Evolutionary conservation across 805 yeast species (phyloP).

Genomic region (Metschnikowia koreensis): DNA sequence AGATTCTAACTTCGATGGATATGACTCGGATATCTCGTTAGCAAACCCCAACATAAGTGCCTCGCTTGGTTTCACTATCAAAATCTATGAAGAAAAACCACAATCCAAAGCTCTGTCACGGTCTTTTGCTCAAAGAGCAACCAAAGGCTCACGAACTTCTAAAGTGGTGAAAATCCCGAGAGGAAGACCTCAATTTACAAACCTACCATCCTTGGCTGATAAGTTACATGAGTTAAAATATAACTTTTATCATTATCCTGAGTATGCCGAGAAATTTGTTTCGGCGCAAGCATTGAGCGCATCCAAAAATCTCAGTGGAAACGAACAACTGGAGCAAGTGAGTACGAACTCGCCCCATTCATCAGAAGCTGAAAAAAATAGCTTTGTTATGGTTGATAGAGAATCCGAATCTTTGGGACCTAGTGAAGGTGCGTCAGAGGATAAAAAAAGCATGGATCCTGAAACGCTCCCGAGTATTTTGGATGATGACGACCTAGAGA

Average conservation of each 20-base stretch:
- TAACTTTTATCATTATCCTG: slow-evolving; percentile 33
- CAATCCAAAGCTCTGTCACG: not conserved
- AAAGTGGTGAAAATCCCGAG: slow-evolving; percentile 43
- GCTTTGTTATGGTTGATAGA: slow-evolving; percentile 7
- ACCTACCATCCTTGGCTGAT: slow-evolving; percentile 35
- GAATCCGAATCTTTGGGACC: slow-evolving; percentile 2
- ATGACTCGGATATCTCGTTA: slow-evolving; percentile 47
- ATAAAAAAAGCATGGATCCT: not conserved
- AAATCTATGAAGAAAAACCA: slow-evolving; percentile 28
- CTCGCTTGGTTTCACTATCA: slow-evolving; percentile 48
- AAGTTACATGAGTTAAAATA: slow-evolving; percentile 29
- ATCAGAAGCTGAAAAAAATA: slow-evolving; percentile 9
- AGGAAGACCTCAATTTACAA: slow-evolving; percentile 39
- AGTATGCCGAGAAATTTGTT: slow-evolving; percentile 7
- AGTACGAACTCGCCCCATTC: not conserved
- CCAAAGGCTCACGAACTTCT: not conserved
- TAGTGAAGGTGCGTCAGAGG: slow-evolving; percentile 11
- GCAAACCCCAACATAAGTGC: slow-evolving; percentile 54
- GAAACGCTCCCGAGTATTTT: slow-evolving; percentile 4
- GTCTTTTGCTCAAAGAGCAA: not conserved
- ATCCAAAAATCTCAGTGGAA: not conserved
- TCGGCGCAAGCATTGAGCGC: not conserved
- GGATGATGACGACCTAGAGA: slow-evolving; percentile 30
- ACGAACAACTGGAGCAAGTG: not conserved
- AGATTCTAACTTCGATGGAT: slow-evolving; percentile 25